These are phyloP conservation scores for Trypanosoma brucei DNA, from an alignment of 208 protist species.

Conservation along the genomic window DNA sequence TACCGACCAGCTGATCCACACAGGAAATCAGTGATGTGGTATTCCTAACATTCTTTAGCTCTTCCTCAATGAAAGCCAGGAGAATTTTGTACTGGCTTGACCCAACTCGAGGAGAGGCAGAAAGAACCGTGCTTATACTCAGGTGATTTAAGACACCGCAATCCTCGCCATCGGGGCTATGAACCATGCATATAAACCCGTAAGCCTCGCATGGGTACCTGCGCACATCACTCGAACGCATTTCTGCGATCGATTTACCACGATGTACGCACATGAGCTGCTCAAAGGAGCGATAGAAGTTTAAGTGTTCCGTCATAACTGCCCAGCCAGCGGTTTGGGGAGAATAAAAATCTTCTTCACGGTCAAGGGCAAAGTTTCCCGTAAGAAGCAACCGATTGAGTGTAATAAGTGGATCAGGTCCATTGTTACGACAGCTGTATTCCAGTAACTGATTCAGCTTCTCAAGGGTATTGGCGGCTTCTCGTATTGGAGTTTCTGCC, in stretches of 20 bases:
- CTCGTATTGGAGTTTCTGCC: slow-evolving; percentile 14
- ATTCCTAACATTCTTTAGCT: slow-evolving; percentile 48
- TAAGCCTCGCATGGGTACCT: slow-evolving; percentile 98
- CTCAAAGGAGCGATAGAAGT: slow-evolving; percentile 98
- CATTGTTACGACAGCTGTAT: slow-evolving; percentile 35
- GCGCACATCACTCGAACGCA: slow-evolving; percentile 97
- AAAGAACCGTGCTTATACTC: slow-evolving; percentile 79
- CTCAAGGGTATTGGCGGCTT: slow-evolving; percentile 31
- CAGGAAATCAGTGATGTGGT: slow-evolving; percentile 18
- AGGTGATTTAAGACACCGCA: slow-evolving; percentile 99
- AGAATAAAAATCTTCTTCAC: slow-evolving; percentile 84
- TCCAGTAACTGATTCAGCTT: slow-evolving; percentile 63
- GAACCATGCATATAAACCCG: slow-evolving; percentile 99
- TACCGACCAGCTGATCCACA: slow-evolving; percentile 49
- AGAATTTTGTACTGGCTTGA: slow-evolving; percentile 29
- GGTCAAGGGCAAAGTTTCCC: slow-evolving; percentile 73
- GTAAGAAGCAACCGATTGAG: slow-evolving; percentile 72
- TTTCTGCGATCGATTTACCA: slow-evolving; percentile 97
- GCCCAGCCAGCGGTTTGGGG: slow-evolving; percentile 93
- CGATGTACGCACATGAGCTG: slow-evolving; percentile 98
- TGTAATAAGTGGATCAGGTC: slow-evolving; percentile 42
- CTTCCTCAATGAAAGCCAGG: slow-evolving; percentile 32
- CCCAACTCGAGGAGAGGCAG: slow-evolving; percentile 29
- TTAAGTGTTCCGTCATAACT: slow-evolving; percentile 98
- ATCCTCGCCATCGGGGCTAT: slow-evolving; percentile 99